Percentiles rank a stretch among this genome's conserved stretches.
Evolutionary conservation across 1,284 basidiomycete genomes (phyloP).

Genomic region (Cryptococcus sp.): DNA sequence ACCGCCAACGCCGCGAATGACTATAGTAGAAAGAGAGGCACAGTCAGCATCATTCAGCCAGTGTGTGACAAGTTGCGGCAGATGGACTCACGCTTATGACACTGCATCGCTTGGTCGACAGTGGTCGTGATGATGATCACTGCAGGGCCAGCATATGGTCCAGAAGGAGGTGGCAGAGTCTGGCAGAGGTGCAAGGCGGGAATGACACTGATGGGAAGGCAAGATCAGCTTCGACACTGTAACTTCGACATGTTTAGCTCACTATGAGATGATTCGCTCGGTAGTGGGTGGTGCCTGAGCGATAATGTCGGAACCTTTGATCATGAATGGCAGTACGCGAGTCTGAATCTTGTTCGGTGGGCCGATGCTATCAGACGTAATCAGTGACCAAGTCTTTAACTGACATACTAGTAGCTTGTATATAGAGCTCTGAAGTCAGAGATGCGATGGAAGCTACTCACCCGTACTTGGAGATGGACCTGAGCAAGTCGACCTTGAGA

Average conservation of each 20-base stretch:
- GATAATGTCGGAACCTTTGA: constrained; percentile 90
- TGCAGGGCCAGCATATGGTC: constrained; percentile 72
- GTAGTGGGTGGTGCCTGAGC: constrained; percentile 98
- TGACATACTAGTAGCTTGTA: too few species aligned
- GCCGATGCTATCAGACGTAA: constrained; percentile 65
- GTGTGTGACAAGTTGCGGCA: background rate
- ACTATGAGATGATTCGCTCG: constrained; percentile 93
- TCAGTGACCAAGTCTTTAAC: background rate
- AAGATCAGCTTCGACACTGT: constrained; percentile 8
- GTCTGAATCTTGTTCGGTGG: constrained; percentile 99
- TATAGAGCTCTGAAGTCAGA: too few species aligned
- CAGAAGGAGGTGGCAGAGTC: constrained; percentile 59
- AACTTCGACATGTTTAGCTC: constrained; percentile 12
- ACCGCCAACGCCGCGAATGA: constrained; percentile 90
- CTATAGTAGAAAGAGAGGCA: constrained; percentile 44
- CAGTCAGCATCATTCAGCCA: background rate
- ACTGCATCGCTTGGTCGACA: constrained; percentile 96
- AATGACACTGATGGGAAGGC: constrained; percentile 61
- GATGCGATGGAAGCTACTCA: constrained; percentile 53
- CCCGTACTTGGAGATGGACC: constrained; percentile 92
- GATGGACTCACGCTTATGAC: constrained; percentile 66
- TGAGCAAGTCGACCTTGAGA: constrained; percentile 80
- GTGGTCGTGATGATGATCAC: constrained; percentile 95
- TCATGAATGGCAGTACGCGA: constrained; percentile 89
- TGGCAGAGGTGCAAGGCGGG: constrained; percentile 86